Evolutionary conservation across 768 basidiomycete species (phyloP).

Genomic region (Russula brevipes): DNA sequence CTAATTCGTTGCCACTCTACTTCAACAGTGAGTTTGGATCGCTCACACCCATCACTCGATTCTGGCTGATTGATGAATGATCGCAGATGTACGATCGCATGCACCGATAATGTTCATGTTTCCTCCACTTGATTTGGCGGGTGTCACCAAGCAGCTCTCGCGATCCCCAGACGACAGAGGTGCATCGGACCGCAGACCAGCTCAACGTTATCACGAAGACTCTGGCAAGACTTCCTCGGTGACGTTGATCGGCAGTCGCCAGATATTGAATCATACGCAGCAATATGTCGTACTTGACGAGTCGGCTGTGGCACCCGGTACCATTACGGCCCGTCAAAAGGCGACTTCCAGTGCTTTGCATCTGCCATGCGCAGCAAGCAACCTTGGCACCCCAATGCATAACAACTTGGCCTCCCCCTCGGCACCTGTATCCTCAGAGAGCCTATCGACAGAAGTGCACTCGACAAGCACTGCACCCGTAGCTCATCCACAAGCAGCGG

Average conservation of each 20-base stretch:
- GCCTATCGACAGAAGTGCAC: neutral
- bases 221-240: neutral
- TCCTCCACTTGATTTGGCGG: conserved; percentile 38
- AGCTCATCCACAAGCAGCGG: neutral
- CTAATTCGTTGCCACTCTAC: conserved; percentile 51
- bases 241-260: conserved; percentile 7
- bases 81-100: conserved; percentile 58
- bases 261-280: conserved; percentile 29
- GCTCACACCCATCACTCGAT: neutral
- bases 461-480: neutral
- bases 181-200: neutral
- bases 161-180: neutral
- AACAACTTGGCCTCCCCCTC: conserved; percentile 1
- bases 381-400: neutral
- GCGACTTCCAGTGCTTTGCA: conserved; percentile 6
- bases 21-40: conserved; percentile 48
- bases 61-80: neutral
- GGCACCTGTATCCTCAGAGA: neutral
- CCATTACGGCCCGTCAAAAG: conserved; percentile 30
- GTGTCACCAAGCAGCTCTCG: neutral
- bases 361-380: neutral
- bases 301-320: conserved; percentile 35
- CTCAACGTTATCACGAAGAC: neutral
- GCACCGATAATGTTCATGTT: conserved; percentile 58
- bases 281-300: conserved; percentile 46